Evolutionary conservation across 2,329 filamentous ascomycete species (phyloP), one percentile per base, ranked within the genome.

Genomic region (Aspergillus chevalieri): DNA sequence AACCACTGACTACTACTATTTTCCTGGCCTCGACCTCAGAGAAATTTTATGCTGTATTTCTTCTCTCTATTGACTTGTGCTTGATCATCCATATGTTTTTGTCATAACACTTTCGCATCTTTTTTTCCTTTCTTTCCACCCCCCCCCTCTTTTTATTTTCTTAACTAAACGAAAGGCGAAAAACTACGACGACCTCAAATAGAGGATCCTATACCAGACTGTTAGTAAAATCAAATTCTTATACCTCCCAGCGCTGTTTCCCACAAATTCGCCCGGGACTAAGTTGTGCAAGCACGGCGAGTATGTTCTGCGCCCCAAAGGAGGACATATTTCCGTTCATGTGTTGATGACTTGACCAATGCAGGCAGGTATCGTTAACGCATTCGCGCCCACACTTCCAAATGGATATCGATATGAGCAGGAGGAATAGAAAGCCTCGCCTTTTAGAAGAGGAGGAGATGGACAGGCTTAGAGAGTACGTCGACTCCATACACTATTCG

Each of bases 401-500:
- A 54, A 64, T 68, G 66, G 61, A 70, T 56, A 90, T 95, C 64
- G 92, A 97, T 73, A 81, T 82, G 60, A 85, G 78, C 61, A 84
- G 92, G 69, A 87, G 92, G 68, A 97, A 97, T 76, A 86, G 87
- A 74, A 82, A 83, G 67, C 88, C 93, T 39, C 84, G 92, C 53
- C 81, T 85, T 54, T 75, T 98, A 50, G 83, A 85, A 28, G 89
- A 96, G 55, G 74, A 79, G 15, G 93, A 98, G 78, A 84, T 87
- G 57, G 83, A 86, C 58, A 83, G 86, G 52, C 78, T 98, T 51
- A 89, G 96, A 54, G 91, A 97, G 70, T 97, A 88, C 66, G 83
- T 93, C 58, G 90, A 97, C 63, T 82, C 83, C 28, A 98, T 98
- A 62, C 91, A 97, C 73, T 98, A 98, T 75, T 97, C 92, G 47